Conservation (phyloP, 805 yeast genomes). For the Monosporozyma solicola region DNA sequence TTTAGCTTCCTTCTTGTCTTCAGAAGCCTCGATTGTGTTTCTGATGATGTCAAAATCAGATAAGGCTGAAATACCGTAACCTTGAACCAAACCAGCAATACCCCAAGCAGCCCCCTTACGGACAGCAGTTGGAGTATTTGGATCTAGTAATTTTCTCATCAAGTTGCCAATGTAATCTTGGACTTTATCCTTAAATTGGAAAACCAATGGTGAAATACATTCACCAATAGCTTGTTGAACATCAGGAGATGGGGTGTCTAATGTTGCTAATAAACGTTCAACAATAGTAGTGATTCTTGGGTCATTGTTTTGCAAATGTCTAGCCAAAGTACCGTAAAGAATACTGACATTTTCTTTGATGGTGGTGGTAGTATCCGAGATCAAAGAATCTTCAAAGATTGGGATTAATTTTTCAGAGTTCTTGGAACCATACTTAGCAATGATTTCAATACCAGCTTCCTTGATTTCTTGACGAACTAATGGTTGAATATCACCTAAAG, state of each 20-base stretch:
- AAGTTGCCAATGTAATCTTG: conserved; percentile 48
- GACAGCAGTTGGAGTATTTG: conserved; percentile 34
- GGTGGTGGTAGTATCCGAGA: conserved; percentile 30
- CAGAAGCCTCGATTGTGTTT: conserved; percentile 70
- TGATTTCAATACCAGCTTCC: conserved; percentile 76
- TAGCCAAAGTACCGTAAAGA: conserved; percentile 84
- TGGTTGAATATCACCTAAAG: conserved; percentile 66
- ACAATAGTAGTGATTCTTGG: conserved; percentile 56
- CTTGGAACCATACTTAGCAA: conserved; percentile 54
- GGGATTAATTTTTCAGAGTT: conserved; percentile 70
- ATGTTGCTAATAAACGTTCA: conserved; percentile 59
- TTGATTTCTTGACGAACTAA: conserved; percentile 74
- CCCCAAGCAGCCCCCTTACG: conserved; percentile 96
- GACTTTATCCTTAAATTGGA: conserved; percentile 42
- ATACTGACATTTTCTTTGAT: conserved; percentile 76
- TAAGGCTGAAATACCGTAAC: conserved; percentile 74
- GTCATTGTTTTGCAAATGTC: conserved; percentile 65
- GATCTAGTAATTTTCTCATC: conserved; percentile 48
- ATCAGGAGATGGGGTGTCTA: conserved; percentile 80
- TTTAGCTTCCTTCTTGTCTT: conserved; percentile 66
- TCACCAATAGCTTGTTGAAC: conserved; percentile 84
- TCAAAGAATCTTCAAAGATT: conserved; percentile 62
- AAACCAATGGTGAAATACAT: conserved; percentile 77
- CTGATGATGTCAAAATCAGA: conserved; percentile 72
- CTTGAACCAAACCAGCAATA: conserved; percentile 85